Conservation (phyloP, 352 stramenopile species). For the Phytophthora sp. region DNA sequence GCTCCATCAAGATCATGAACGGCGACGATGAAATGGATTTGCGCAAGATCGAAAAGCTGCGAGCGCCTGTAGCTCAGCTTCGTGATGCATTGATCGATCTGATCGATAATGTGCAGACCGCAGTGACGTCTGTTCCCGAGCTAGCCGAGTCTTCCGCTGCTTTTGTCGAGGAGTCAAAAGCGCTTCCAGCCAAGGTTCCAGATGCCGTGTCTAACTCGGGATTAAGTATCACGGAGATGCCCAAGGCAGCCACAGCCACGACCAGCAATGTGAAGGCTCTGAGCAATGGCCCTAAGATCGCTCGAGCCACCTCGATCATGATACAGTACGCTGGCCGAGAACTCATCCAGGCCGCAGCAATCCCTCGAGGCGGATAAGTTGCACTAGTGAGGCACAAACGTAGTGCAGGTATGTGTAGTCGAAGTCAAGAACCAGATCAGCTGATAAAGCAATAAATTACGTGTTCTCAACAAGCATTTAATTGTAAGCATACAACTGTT, state of each 20-base stretch:
- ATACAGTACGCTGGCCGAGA: constrained; percentile 57
- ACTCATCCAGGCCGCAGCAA: constrained; percentile 44
- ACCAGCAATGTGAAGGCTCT: constrained; percentile 52
- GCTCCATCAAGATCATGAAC: constrained; percentile 49
- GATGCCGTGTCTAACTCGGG: constrained; percentile 47
- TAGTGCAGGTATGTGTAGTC: constrained; percentile 1
- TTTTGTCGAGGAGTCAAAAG: constrained; percentile 48
- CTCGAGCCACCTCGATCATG: constrained; percentile 50
- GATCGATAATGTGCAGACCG: constrained; percentile 58
- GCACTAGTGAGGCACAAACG: neutral
- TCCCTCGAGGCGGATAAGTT: constrained; percentile 42
- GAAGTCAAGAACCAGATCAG: too few relatives aligned
- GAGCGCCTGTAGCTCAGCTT: constrained; percentile 43
- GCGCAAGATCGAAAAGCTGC: constrained; percentile 55
- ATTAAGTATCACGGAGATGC: constrained; percentile 50
- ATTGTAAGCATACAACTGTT: too few relatives aligned
- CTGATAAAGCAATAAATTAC: too few relatives aligned
- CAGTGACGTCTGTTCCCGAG: constrained; percentile 51
- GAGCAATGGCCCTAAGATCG: constrained; percentile 54
- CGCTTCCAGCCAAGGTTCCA: constrained; percentile 46
- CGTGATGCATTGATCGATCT: constrained; percentile 55
- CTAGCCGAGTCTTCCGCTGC: constrained; percentile 43
- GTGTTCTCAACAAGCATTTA: too few relatives aligned
- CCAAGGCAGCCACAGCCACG: constrained; percentile 44
- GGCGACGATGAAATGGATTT: constrained; percentile 52